Conservation (phyloP, 768 basidiomycete species). For the Russula sp. region DNA sequence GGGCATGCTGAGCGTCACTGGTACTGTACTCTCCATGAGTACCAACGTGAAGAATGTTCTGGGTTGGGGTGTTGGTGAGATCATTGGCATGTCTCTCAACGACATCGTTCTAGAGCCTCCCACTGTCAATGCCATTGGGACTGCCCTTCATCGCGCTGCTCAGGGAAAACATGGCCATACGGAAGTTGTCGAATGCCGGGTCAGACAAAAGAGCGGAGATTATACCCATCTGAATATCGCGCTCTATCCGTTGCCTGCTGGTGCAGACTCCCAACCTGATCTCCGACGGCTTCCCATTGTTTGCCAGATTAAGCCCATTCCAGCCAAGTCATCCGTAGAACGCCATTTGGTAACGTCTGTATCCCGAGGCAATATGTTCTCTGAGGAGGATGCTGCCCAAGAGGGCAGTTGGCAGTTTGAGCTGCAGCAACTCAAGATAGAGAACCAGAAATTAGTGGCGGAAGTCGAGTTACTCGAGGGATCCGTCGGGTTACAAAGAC, state of each 20-base stretch:
- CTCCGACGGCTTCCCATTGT: slow-evolving; percentile 15
- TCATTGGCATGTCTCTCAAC: slow-evolving; percentile 42
- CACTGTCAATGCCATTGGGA: slow-evolving; percentile 7
- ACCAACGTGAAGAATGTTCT: slow-evolving; percentile 52
- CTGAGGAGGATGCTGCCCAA: slow-evolving; percentile 57
- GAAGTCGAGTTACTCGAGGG: slow-evolving; percentile 43
- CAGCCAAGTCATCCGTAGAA: slow-evolving; percentile 4
- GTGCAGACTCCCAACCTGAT: slow-evolving; percentile 10
- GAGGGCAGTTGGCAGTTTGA: slow-evolving; percentile 92
- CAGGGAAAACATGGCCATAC: slow-evolving; percentile 5
- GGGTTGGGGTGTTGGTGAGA: slow-evolving; percentile 49
- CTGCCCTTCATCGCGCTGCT: slow-evolving; percentile 20
- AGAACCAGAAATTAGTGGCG: slow-evolving; percentile 56
- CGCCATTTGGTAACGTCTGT: slow-evolving; percentile 12
- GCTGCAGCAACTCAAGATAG: slow-evolving; percentile 72
- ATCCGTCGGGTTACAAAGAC: slow-evolving; percentile 7
- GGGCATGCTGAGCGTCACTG: slow-evolving; percentile 42
- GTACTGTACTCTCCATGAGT: slow-evolving; percentile 46
- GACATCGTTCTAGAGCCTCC: slow-evolving; percentile 29
- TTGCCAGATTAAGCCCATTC: slow-evolving; percentile 26
- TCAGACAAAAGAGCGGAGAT: slow-evolving; percentile 10
- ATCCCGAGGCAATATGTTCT: slow-evolving; percentile 48
- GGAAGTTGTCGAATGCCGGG: slow-evolving; percentile 15
- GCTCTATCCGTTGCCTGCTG: slow-evolving; percentile 18
- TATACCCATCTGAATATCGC: slow-evolving; percentile 9